A percentile compares a stretch with the other conserved stretches of the same genome.
phyloP scores from a whole-genome alignment of 2,329 filamentous ascomycete genomes.

The Beauveria pseudobassiana region DNA sequence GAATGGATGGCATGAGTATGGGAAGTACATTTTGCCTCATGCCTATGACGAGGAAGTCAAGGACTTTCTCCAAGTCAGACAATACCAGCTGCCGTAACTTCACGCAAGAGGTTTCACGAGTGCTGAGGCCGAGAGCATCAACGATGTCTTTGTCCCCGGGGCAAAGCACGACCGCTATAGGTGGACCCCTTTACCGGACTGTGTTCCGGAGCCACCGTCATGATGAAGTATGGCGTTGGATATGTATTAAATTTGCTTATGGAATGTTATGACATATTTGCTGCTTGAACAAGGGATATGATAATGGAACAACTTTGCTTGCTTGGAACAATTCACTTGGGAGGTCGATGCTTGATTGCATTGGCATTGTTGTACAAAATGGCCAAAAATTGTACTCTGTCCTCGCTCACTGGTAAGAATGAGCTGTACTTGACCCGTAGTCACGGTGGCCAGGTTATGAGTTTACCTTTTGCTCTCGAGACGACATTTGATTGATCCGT shows the following conservation, averaged over 20 bases:
- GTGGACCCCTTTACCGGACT: background rate
- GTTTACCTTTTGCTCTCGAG: no score
- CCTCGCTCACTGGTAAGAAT: no score
- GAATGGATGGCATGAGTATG: conserved; percentile 6
- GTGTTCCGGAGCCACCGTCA: background rate
- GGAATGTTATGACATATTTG: background rate
- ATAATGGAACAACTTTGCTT: background rate
- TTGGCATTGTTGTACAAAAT: background rate
- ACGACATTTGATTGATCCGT: no score
- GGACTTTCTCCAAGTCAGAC: background rate
- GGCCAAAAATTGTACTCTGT: no score
- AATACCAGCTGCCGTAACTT: background rate
- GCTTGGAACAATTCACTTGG: background rate
- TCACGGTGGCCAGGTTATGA: no score
- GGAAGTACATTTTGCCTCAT: conserved; percentile 4
- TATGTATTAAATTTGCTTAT: background rate
- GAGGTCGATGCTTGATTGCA: background rate
- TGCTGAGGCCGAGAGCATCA: background rate
- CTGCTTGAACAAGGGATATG: background rate
- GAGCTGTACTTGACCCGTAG: no score
- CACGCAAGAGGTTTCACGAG: background rate
- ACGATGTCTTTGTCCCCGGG: background rate
- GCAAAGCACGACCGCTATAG: background rate
- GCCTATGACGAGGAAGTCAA: conserved; percentile 1
- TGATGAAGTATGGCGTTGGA: background rate